phyloP scores from a whole-genome alignment of 2,329 filamentous ascomycete genomes.

The Alternaria tenuissima region DNA sequence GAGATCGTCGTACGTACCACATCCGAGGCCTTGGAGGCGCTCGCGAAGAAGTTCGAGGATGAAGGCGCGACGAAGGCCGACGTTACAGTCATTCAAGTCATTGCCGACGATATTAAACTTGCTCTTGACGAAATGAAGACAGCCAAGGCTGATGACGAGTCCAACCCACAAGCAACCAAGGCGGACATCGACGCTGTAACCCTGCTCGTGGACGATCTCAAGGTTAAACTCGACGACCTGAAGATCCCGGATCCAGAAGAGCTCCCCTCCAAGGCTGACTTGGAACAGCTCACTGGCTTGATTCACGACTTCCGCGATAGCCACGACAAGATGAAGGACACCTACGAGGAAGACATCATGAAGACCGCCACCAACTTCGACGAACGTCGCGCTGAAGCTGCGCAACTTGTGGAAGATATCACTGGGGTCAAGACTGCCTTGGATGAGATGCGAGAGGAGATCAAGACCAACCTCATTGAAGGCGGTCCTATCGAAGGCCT shows the following conservation, averaged over 20 bases:
- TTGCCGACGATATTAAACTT: constrained; percentile 79
- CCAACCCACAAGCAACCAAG: constrained; percentile 75
- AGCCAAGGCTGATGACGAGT: constrained; percentile 58
- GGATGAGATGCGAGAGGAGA: constrained; percentile 77
- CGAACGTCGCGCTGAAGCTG: constrained; percentile 83
- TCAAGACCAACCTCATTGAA: constrained; percentile 79
- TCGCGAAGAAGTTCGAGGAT: constrained; percentile 72
- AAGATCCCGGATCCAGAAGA: constrained; percentile 73
- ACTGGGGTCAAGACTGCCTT: constrained; percentile 79
- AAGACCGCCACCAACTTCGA: constrained; percentile 81
- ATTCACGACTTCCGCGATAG: constrained; percentile 62
- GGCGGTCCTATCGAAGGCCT: constrained; percentile 70
- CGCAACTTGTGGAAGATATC: constrained; percentile 78
- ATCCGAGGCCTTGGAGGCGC: constrained; percentile 73
- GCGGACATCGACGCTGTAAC: constrained; percentile 82
- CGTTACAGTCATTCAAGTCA: constrained; percentile 75
- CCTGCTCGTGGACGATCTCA: constrained; percentile 84
- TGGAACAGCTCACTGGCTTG: constrained; percentile 67
- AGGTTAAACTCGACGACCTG: constrained; percentile 77
- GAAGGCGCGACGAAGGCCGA: constrained; percentile 80
- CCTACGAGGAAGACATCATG: constrained; percentile 76
- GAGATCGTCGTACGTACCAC: constrained; percentile 78
- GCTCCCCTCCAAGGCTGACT: constrained; percentile 78
- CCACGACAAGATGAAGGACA: constrained; percentile 74
- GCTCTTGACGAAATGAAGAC: constrained; percentile 73